These are phyloP conservation scores for Penicillium digitatum DNA, from an alignment of 2,329 filamentous ascomycete species.

Conservation along the genomic window DNA sequence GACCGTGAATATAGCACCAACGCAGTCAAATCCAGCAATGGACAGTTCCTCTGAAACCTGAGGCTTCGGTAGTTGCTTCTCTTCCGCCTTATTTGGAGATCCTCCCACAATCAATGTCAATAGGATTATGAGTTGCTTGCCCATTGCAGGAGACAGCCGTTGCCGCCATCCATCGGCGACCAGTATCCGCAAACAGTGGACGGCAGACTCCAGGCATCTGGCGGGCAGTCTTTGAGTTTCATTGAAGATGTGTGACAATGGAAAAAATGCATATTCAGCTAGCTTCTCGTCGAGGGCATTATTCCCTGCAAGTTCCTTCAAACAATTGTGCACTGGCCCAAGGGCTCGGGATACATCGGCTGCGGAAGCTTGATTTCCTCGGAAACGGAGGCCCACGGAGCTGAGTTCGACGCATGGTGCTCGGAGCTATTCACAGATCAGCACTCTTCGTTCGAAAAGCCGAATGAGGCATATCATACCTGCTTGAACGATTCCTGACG, in stretches of 20 bases:
- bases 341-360: constrained; percentile 50
- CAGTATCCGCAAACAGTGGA: constrained; percentile 71
- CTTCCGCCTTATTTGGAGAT: constrained; percentile 53
- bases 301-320: constrained; percentile 41
- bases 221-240: constrained; percentile 68
- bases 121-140: constrained; percentile 79
- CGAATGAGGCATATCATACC: constrained; percentile 24
- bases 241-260: constrained; percentile 79
- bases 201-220: constrained; percentile 64
- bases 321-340: constrained; percentile 39
- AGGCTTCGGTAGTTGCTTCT: constrained; percentile 25
- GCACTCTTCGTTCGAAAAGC: background rate
- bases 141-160: constrained; percentile 66
- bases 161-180: constrained; percentile 75
- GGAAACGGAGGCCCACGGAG: constrained; percentile 51
- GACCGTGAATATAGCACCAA: constrained; percentile 62
- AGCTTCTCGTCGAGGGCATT: constrained; percentile 68
- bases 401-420: constrained; percentile 57
- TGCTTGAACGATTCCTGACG: constrained; percentile 43
- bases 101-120: constrained; percentile 77
- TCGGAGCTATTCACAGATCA: constrained; percentile 48
- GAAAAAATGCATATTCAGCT: constrained; percentile 93
- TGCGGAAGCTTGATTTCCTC: constrained; percentile 43
- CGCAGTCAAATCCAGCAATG: constrained; percentile 65
- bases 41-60: constrained; percentile 66